These are phyloP conservation scores for Lathyrus oleraceus DNA, from an alignment of 306 rosid genomes.

Conservation along the genomic window DNA sequence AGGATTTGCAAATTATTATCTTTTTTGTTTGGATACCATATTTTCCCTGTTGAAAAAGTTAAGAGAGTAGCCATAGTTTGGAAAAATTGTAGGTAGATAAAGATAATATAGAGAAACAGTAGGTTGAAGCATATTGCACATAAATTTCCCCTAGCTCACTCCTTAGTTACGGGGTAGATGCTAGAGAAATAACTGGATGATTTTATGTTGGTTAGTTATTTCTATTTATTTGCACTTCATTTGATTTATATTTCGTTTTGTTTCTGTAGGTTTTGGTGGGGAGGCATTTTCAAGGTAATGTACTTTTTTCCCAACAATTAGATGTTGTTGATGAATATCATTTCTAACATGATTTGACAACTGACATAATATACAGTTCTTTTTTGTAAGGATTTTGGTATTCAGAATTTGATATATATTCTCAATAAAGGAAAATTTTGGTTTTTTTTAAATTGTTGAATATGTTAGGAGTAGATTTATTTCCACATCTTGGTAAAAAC, in stretches of 20 bases:
- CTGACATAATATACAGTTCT: conserved; percentile 19
- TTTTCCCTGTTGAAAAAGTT: conserved; percentile 16
- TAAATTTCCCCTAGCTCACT: conserved; percentile 5
- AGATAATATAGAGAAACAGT: conserved; percentile 17
- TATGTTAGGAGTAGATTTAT: conserved; percentile 15
- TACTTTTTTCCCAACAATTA: neutral
- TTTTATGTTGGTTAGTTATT: conserved; percentile 3
- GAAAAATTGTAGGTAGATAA: conserved; percentile 24
- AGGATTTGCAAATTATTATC: conserved; percentile 27
- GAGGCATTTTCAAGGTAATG: conserved; percentile 93
- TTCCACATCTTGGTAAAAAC: conserved; percentile 20
- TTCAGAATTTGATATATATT: conserved; percentile 23
- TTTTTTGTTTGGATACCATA: conserved; percentile 1
- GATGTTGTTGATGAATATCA: neutral
- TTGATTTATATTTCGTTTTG: conserved; percentile 33
- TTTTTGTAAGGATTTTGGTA: conserved; percentile 14
- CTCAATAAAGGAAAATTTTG: conserved; percentile 14
- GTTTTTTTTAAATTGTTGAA: conserved; percentile 3
- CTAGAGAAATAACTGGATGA: conserved; percentile 6
- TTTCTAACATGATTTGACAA: conserved; percentile 17
- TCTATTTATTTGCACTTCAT: conserved; percentile 23
- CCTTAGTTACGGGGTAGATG: conserved; percentile 2
- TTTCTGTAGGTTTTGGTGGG: conserved; percentile 86
- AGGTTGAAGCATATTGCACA: conserved; percentile 10
- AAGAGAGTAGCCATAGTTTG: conserved; percentile 3